Percentiles rank a stretch among this genome's conserved stretches.
phyloP scores from a whole-genome alignment of 192 early-diverging fungal genomes.

The Pecoramyces ruminantium region DNA sequence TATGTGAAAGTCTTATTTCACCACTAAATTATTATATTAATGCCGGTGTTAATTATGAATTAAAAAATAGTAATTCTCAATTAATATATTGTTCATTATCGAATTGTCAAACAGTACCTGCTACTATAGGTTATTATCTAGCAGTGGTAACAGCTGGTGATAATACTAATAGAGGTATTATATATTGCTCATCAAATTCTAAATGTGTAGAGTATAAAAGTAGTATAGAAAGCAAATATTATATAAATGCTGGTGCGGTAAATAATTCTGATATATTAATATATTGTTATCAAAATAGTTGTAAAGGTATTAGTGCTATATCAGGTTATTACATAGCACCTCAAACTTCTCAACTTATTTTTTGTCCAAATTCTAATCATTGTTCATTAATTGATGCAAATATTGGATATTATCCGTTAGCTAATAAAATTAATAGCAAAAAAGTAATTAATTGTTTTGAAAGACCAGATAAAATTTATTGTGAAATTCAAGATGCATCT shows the following conservation, averaged over 20 bases:
- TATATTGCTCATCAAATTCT: not conserved
- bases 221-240: not conserved
- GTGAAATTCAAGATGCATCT: too few species aligned
- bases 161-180: not conserved
- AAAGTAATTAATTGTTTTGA: not conserved
- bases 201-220: not conserved
- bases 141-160: not conserved
- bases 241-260: not conserved
- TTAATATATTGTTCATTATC: not conserved
- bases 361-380: too few species aligned
- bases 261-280: not conserved
- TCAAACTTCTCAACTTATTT: too few species aligned
- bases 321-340: too few species aligned
- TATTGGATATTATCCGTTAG: not conserved
- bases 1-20: not conserved
- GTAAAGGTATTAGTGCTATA: not conserved
- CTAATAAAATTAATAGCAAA: not conserved
- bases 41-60: not conserved
- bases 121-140: not conserved
- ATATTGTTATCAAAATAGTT: not conserved
- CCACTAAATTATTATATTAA: not conserved
- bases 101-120: not conserved
- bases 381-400: not conserved
- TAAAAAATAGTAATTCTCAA: not conserved
- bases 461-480: too few species aligned